Evolutionary conservation across 2,329 filamentous ascomycete species (phyloP).

Genomic region (Trichoderma oligosporum): DNA sequence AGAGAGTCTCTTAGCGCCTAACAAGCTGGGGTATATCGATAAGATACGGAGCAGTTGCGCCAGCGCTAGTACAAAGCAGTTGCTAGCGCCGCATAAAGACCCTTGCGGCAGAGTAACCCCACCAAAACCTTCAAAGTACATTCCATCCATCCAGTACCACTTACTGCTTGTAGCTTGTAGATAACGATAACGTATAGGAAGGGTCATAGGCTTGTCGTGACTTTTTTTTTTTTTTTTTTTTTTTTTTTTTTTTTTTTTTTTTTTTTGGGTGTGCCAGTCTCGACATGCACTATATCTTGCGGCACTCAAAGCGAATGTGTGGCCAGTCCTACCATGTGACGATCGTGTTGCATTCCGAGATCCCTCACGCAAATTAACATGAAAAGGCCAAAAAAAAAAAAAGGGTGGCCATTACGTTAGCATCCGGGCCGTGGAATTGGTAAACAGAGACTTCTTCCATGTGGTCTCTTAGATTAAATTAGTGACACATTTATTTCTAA

Average conservation of each 20-base stretch:
- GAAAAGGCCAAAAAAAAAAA: neutral
- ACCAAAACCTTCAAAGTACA: neutral
- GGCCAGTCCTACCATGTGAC: conserved; percentile 10
- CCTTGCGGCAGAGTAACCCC: conserved; percentile 15
- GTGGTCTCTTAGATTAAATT: too few species aligned
- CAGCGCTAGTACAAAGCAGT: conserved; percentile 10
- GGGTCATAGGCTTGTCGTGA: too few species aligned
- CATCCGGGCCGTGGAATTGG: too few species aligned
- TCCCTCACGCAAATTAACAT: neutral
- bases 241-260: too few species aligned
- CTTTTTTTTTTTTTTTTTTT: too few species aligned
- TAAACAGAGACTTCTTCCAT: too few species aligned
- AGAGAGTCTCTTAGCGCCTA: conserved; percentile 7
- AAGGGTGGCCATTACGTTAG: neutral
- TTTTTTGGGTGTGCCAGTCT: too few species aligned
- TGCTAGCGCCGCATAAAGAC: conserved; percentile 18
- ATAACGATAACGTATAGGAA: too few species aligned
- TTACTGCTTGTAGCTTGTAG: too few species aligned
- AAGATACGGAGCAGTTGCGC: conserved; percentile 17
- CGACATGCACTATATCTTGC: conserved; percentile 3
- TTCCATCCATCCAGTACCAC: too few species aligned
- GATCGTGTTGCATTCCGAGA: conserved; percentile 17
- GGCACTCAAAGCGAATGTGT: neutral
- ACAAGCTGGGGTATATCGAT: conserved; percentile 24
- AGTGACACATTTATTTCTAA: too few species aligned